Percentiles rank a stretch among this genome's conserved stretches.
phyloP scores from a whole-genome alignment of 129 eudicot genomes.

The Tagetes patula region DNA sequence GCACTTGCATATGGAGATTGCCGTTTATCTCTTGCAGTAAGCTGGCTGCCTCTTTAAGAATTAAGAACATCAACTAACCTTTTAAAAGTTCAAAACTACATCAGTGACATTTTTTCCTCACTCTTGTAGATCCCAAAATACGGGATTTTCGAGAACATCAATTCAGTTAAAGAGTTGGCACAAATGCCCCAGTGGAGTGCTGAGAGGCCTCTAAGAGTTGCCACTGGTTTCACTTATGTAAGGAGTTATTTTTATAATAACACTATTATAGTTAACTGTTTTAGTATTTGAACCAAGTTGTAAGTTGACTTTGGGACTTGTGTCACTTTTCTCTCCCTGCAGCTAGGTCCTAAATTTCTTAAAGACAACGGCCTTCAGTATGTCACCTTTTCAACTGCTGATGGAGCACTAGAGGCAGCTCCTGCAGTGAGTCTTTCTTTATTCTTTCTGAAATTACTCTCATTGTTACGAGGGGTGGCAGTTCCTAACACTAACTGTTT shows the following conservation, averaged over 20 bases:
- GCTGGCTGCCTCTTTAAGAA: conserved; percentile 13
- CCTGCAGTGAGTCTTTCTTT: conserved; percentile 72
- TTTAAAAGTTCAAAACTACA: conserved; percentile 6
- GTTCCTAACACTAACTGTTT: neutral
- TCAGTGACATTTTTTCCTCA: conserved; percentile 5
- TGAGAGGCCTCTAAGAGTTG: conserved; percentile 90
- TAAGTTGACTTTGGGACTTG: conserved; percentile 12
- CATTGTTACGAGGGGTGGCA: neutral
- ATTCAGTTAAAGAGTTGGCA: conserved; percentile 76
- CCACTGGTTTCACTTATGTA: conserved; percentile 95
- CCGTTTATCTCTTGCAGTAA: conserved; percentile 85
- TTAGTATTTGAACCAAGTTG: neutral
- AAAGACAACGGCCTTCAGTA: conserved; percentile 79
- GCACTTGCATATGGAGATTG: conserved; percentile 93
- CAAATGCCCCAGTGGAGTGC: conserved; percentile 93
- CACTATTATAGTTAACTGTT: neutral
- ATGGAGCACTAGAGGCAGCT: conserved; percentile 98
- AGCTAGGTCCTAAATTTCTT: conserved; percentile 91
- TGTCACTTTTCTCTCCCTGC: conserved; percentile 24
- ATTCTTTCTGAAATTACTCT: neutral
- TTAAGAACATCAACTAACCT: neutral
- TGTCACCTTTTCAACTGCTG: conserved; percentile 92
- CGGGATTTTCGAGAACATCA: conserved; percentile 83
- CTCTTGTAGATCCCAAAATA: conserved; percentile 75
- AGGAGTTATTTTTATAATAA: conserved; percentile 41